Conservation (phyloP, 352 stramenopile genomes). For the Globisporangium polare region DNA sequence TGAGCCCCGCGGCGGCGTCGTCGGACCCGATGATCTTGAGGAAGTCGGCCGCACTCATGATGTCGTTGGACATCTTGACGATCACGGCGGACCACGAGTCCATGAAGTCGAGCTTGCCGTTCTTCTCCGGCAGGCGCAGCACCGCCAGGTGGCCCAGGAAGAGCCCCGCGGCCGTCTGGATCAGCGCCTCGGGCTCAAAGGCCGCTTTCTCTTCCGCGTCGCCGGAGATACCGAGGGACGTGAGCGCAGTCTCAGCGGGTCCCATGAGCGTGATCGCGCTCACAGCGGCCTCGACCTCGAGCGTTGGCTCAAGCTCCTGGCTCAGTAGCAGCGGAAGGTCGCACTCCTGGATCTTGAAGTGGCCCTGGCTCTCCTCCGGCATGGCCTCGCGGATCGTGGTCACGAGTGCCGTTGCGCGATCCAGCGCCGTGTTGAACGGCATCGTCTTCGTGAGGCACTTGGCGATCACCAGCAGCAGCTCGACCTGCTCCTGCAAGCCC, state of each 20-base stretch:
- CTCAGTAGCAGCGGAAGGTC: constrained; percentile 30
- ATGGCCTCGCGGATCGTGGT: constrained; percentile 37
- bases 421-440: constrained; percentile 39
- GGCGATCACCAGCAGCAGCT: constrained; percentile 54
- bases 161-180: constrained; percentile 48
- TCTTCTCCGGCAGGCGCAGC: constrained; percentile 44
- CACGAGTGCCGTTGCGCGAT: constrained; percentile 31
- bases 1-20: constrained; percentile 34
- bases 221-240: constrained; percentile 22
- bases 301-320: constrained; percentile 20
- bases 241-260: constrained; percentile 44
- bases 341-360: constrained; percentile 45
- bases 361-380: constrained; percentile 43
- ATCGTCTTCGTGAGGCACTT: constrained; percentile 48
- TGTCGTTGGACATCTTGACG: constrained; percentile 51
- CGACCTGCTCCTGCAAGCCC: constrained; percentile 45
- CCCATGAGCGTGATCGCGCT: constrained; percentile 67
- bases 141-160: constrained; percentile 59
- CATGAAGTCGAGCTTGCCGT: constrained; percentile 68
- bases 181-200: constrained; percentile 32
- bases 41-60: constrained; percentile 58
- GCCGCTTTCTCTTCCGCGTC: constrained; percentile 25
- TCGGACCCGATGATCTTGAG: constrained; percentile 49
- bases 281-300: constrained; percentile 26
- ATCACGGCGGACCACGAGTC: constrained; percentile 65